A percentile compares a stretch with the other conserved stretches of the same genome.
Conservation (phyloP, 2,329 filamentous ascomycete genomes). For the Parascedosporium putredinis region DNA sequence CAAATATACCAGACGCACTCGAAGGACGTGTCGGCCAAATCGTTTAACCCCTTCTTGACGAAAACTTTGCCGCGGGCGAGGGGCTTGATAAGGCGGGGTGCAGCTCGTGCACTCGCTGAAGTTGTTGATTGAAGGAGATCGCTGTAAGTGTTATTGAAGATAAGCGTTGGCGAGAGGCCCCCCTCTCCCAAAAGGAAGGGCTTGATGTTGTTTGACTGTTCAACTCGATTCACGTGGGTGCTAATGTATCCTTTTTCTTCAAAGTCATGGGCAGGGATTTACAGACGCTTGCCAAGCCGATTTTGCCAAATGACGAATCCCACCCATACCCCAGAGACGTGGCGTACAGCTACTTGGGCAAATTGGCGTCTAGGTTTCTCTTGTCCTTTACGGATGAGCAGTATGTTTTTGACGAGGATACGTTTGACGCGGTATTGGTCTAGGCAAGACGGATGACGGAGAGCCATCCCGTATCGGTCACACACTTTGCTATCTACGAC, state of each 20-base stretch:
- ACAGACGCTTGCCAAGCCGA: conserved; percentile 34
- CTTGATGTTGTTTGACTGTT: too few species aligned
- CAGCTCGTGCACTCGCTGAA: conserved; percentile 36
- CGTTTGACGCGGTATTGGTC: neutral
- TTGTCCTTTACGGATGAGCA: conserved; percentile 42
- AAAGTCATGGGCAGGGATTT: conserved; percentile 31
- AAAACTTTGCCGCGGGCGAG: conserved; percentile 26
- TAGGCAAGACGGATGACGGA: too few species aligned
- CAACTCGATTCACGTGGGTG: too few species aligned
- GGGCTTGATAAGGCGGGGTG: conserved; percentile 34
- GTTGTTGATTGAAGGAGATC: conserved; percentile 30
- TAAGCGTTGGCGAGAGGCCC: too few species aligned
- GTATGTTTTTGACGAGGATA: conserved; percentile 30
- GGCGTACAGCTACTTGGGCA: conserved; percentile 39
- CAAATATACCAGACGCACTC: conserved; percentile 48
- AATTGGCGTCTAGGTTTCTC: conserved; percentile 42
- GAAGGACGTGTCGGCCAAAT: conserved; percentile 33
- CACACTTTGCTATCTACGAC: too few species aligned
- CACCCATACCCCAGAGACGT: conserved; percentile 38
- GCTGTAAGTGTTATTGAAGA: conserved; percentile 33
- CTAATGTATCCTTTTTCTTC: too few species aligned
- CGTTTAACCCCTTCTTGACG: conserved; percentile 48
- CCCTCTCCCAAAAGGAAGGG: too few species aligned
- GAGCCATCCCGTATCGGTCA: too few species aligned
- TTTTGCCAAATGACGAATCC: conserved; percentile 32